Percentiles rank a stretch among this genome's conserved stretches.
Evolutionary conservation across 148 eudicot genomes (phyloP).

Genomic region (Arbutus unedo): DNA sequence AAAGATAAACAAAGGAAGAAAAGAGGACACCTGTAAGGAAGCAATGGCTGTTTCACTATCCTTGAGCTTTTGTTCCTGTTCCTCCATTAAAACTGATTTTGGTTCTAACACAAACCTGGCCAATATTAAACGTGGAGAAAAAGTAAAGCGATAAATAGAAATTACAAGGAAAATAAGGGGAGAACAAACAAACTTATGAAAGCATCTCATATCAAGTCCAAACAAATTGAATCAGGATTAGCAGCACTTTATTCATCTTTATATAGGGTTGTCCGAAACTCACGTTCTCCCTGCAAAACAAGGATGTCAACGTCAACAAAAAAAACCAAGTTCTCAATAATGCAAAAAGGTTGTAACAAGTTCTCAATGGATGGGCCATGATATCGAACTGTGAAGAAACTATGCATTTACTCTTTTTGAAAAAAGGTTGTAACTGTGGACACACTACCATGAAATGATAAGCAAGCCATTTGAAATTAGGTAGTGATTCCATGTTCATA

Average conservation of each 20-base stretch:
- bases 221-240: constrained; percentile 15
- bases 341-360: background rate
- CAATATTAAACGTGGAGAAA: constrained; percentile 14
- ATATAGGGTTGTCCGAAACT: constrained; percentile 35
- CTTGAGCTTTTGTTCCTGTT: constrained; percentile 78
- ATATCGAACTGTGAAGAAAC: background rate
- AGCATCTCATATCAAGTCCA: constrained; percentile 8
- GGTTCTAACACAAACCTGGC: constrained; percentile 92
- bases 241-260: background rate
- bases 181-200: constrained; percentile 17
- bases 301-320: constrained; percentile 15
- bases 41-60: constrained; percentile 79
- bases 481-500: constrained; percentile 16
- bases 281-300: constrained; percentile 89
- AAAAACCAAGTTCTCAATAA: background rate
- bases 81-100: constrained; percentile 70
- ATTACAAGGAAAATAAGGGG: background rate
- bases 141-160: background rate
- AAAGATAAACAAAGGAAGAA: background rate
- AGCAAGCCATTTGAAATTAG: background rate
- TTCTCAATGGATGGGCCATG: background rate
- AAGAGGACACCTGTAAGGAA: constrained; percentile 66
- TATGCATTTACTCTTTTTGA: background rate
- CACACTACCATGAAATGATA: background rate
- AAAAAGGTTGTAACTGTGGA: background rate